These are phyloP conservation scores for Diaporthe aspalathi DNA, from an alignment of 2,329 filamentous ascomycete species.

Conservation along the genomic window DNA sequence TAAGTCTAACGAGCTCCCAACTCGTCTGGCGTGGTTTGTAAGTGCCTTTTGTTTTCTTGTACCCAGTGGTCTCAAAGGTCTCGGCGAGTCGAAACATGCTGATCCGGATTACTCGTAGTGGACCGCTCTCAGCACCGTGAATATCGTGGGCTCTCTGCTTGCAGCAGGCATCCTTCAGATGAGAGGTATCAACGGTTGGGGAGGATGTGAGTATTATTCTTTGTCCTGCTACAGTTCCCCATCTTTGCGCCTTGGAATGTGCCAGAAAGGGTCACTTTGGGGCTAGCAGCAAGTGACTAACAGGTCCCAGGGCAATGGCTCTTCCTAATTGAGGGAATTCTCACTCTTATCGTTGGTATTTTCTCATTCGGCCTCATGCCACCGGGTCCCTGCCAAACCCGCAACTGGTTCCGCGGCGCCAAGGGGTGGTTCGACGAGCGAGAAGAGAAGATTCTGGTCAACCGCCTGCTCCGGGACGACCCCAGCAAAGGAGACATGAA, in stretches of 20 bases:
- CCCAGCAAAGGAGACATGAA: constrained; percentile 72
- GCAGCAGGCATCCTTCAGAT: constrained; percentile 66
- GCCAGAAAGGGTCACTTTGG: too few species aligned
- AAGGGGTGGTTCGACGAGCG: constrained; percentile 71
- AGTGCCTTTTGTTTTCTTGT: background rate
- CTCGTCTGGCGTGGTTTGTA: constrained; percentile 61
- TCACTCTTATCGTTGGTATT: constrained; percentile 56
- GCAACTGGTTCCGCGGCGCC: constrained; percentile 67
- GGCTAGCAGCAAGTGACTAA: too few species aligned
- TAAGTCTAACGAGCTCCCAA: constrained; percentile 75
- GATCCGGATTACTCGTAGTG: constrained; percentile 67
- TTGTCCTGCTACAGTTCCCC: too few species aligned
- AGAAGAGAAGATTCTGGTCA: constrained; percentile 72
- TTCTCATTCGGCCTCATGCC: constrained; percentile 60
- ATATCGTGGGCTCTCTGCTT: constrained; percentile 64
- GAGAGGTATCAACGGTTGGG: constrained; percentile 61
- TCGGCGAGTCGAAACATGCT: constrained; percentile 4
- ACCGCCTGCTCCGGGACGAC: constrained; percentile 69
- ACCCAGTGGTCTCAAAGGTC: constrained; percentile 50
- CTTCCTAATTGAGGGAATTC: constrained; percentile 64
- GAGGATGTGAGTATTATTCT: constrained; percentile 47
- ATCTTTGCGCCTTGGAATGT: too few species aligned
- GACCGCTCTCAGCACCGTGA: constrained; percentile 70
- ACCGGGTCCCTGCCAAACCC: constrained; percentile 60
- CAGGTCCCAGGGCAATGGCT: constrained; percentile 39